A percentile compares a stretch with the other conserved stretches of the same genome.
Evolutionary conservation across 345 rosid species (phyloP).

Genomic region (Populus euphratica): DNA sequence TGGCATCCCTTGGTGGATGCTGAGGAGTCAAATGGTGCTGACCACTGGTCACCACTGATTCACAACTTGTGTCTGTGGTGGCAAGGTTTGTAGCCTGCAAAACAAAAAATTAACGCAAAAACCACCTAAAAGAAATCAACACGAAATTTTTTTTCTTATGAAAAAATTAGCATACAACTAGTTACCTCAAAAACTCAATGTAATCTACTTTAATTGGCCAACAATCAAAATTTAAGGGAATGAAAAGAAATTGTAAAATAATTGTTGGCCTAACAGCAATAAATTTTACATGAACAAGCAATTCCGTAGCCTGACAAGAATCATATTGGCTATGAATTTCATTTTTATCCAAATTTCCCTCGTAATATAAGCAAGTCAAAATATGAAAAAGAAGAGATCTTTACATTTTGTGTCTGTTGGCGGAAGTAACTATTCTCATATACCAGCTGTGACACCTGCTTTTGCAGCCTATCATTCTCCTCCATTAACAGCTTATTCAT

Average conservation of each 20-base stretch:
- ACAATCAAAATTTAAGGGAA: not conserved
- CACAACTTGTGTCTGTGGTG: conserved; percentile 95
- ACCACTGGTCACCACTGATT: conserved; percentile 97
- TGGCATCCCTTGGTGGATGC: conserved; percentile 98
- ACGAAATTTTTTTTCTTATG: not conserved
- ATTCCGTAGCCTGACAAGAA: not conserved
- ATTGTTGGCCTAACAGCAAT: not conserved
- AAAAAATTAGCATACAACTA: not conserved
- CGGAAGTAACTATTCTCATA: conserved; percentile 96
- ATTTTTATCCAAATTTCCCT: not conserved
- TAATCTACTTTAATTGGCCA: not conserved
- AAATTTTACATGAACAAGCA: not conserved
- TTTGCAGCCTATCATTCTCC: conserved; percentile 98
- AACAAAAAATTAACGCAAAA: conserved; percentile 12
- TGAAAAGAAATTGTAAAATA: not conserved
- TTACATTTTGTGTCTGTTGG: conserved; percentile 85
- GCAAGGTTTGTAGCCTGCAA: conserved; percentile 72
- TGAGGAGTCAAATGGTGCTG: conserved; percentile 92
- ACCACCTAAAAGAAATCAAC: not conserved
- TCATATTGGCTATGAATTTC: not conserved
- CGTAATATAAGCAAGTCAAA: not conserved
- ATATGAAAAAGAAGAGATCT: not conserved
- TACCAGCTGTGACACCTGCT: conserved; percentile 95
- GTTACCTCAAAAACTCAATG: not conserved
- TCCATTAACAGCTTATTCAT: conserved; percentile 99